These are phyloP conservation scores for Casuarina cunninghamiana DNA, from an alignment of 306 rosid species.

Conservation along the genomic window DNA sequence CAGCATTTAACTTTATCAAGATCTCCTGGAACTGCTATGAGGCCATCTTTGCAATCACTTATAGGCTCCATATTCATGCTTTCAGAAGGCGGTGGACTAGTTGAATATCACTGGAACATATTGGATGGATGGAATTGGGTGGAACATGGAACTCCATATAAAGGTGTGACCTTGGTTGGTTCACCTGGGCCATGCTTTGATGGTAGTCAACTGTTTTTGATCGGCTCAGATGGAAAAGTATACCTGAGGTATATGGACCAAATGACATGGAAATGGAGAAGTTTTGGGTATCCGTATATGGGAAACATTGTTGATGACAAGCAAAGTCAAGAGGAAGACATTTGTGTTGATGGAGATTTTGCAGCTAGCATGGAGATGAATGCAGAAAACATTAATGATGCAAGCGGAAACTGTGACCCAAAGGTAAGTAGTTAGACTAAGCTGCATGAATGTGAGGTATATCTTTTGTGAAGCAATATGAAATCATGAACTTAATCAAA, in stretches of 20 bases:
- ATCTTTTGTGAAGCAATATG: slow-evolving; percentile 6
- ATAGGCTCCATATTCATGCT: slow-evolving; percentile 87
- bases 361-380: slow-evolving; percentile 37
- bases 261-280: slow-evolving; percentile 81
- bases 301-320: slow-evolving; percentile 34
- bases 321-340: slow-evolving; percentile 26
- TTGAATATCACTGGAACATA: slow-evolving; percentile 80
- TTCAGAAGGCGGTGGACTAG: slow-evolving; percentile 79
- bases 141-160: slow-evolving; percentile 87
- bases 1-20: slow-evolving; percentile 78
- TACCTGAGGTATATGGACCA: slow-evolving; percentile 74
- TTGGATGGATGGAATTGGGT: slow-evolving; percentile 90
- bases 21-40: slow-evolving; percentile 70
- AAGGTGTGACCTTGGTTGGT: slow-evolving; percentile 60
- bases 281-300: slow-evolving; percentile 59
- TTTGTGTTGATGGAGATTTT: slow-evolving; percentile 41
- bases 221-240: slow-evolving; percentile 89
- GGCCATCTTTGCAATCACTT: slow-evolving; percentile 54
- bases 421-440: slow-evolving; percentile 60
- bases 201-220: slow-evolving; percentile 65
- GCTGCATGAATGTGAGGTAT: not conserved
- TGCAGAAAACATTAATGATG: slow-evolving; percentile 21
- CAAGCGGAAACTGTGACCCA: slow-evolving; percentile 52
- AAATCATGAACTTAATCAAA: slow-evolving; percentile 26
- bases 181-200: slow-evolving; percentile 84